Evolutionary conservation across 2,329 filamentous ascomycete genomes (phyloP), one percentile per base, ranked within the genome.

Genomic region (Alternaria incomplexa): DNA sequence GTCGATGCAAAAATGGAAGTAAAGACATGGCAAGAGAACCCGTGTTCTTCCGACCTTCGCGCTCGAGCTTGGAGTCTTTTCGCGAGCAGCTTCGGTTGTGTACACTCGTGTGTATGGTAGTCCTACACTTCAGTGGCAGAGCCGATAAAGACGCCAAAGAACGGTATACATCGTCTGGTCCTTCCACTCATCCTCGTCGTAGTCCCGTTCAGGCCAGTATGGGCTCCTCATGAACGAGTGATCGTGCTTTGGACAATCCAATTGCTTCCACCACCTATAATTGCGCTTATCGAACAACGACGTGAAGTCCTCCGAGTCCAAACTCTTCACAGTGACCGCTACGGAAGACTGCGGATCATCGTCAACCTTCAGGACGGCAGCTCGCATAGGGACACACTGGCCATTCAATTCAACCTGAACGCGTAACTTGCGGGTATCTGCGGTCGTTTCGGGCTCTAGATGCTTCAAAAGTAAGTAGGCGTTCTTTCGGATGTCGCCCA

Each of bases 281-380:
- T 10, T 6, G 4, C 36, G 8, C 5, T 40, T 40, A 6, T 40
- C 9, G 1, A 11, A 40, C 1, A 40, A 11, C n/a, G 0, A 6
- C 2, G 0, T 1, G n/a, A 40, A 2, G 0, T 40, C 36, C 4
- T 2, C 9, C 4, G 36, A 3, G n/a, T 40, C 36, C 9, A 3
- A 40, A 40, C 0, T 40, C 15, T 40, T 17, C 36, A 40, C 13
- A 0, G 1, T 40, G 1, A 0, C 1, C 0, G 5, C 8, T 1
- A 5, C 15, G 32, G 15, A 40, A 17, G 2, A 2, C 1, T 40
- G 32, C 15, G 0, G 1, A 0, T 8, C 7, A 3, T 40, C 32
- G 1, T 2, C 32, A 2, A 2, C 1, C 32, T 2, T 36, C 32
- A 3, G 15, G 7, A 36, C 5, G 1, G 15, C 2, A 9, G 15